Conservation (phyloP, 352 stramenopile genomes). For the Globisporangium cystogenes region DNA sequence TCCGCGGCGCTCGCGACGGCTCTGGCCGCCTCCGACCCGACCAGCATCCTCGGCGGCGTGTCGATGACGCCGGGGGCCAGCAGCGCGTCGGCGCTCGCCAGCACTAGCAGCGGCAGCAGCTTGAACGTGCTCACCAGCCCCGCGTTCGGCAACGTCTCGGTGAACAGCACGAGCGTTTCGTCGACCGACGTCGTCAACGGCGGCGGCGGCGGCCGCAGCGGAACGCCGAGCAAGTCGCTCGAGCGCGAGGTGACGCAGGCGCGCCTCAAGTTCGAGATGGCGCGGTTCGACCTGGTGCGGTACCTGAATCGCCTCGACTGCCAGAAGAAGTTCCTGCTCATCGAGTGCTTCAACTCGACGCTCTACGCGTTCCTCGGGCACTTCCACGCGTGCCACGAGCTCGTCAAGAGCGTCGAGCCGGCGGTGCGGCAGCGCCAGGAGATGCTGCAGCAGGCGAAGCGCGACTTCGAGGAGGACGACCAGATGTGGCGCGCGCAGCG, state of each 20-base stretch:
- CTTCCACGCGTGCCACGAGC: conserved; percentile 76
- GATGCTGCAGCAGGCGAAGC: conserved; percentile 51
- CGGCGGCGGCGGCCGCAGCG: not conserved
- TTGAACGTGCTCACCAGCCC: conserved; percentile 8
- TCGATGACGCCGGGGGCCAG: not conserved
- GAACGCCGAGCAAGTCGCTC: conserved; percentile 22
- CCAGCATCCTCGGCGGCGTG: conserved; percentile 13
- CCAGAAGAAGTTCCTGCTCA: conserved; percentile 81
- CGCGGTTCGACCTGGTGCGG: conserved; percentile 79
- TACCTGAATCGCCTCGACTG: conserved; percentile 80
- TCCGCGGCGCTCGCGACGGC: conserved; percentile 3
- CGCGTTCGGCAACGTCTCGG: conserved; percentile 2
- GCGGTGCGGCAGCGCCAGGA: conserved; percentile 62
- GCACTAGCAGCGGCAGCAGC: conserved; percentile 1
- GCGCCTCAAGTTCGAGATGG: conserved; percentile 69
- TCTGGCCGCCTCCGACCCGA: conserved; percentile 9
- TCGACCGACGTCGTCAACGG: conserved; percentile 2
- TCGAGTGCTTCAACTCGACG: conserved; percentile 83
- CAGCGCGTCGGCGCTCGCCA: not conserved
- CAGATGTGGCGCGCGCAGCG: conserved; percentile 69
- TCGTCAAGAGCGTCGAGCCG: conserved; percentile 73
- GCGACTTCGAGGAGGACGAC: conserved; percentile 72
- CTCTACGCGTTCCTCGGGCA: conserved; percentile 77
- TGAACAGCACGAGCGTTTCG: conserved; percentile 6
- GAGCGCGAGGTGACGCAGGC: conserved; percentile 63